These are phyloP conservation scores for Talaromyces sp. DNA, from an alignment of 2,329 filamentous ascomycete species.

Conservation along the genomic window DNA sequence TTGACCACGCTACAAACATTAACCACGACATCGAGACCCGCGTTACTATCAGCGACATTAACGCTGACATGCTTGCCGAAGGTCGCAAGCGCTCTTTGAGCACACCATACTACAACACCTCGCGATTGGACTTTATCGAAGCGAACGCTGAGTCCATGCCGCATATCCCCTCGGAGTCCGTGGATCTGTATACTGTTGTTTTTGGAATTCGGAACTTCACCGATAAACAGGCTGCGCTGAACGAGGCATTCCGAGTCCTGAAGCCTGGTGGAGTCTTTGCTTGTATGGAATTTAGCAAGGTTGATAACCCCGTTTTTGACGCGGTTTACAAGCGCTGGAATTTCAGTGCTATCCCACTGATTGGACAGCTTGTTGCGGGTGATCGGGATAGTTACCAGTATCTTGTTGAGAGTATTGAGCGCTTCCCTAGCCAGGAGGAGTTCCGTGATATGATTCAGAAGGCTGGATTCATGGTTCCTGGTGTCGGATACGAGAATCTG, in stretches of 20 bases:
- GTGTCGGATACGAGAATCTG: constrained; percentile 83
- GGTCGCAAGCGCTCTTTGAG: constrained; percentile 74
- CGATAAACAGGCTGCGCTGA: constrained; percentile 79
- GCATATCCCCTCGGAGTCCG: constrained; percentile 66
- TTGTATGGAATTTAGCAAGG: constrained; percentile 92
- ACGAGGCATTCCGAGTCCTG: constrained; percentile 83
- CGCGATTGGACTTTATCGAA: constrained; percentile 72
- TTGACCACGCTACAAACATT: constrained; percentile 80
- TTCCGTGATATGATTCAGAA: constrained; percentile 65
- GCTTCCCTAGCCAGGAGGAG: constrained; percentile 82
- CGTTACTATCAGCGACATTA: constrained; percentile 95
- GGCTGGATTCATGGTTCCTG: constrained; percentile 84
- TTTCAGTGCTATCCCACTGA: constrained; percentile 89
- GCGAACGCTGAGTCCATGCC: constrained; percentile 82
- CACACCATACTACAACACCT: constrained; percentile 60
- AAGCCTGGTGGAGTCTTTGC: constrained; percentile 96
- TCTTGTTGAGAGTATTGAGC: constrained; percentile 95
- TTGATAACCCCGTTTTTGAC: constrained; percentile 77
- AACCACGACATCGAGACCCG: constrained; percentile 78
- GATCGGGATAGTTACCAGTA: constrained; percentile 98
- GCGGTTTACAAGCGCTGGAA: constrained; percentile 93
- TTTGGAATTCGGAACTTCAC: constrained; percentile 98
- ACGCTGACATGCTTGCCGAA: constrained; percentile 89
- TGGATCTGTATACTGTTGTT: constrained; percentile 95
- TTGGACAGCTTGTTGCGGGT: constrained; percentile 90